These are phyloP conservation scores for Malassezia equina DNA, from an alignment of 1,284 basidiomycete species.

Conservation along the genomic window DNA sequence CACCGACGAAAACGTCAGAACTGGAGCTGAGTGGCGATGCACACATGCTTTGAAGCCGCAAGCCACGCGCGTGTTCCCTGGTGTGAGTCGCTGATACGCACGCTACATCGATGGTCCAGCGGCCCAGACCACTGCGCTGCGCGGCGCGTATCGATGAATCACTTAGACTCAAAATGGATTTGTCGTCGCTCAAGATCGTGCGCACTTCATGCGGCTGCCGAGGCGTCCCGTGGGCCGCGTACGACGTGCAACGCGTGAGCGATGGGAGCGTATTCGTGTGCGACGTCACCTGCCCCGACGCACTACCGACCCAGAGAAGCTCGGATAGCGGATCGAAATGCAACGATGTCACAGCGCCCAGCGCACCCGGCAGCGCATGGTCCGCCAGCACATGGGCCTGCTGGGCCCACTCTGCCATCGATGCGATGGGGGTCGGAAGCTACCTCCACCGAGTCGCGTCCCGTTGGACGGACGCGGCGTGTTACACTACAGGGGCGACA, in stretches of 20 bases:
- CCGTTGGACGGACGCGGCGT: neutral
- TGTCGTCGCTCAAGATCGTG: slow-evolving; percentile 46
- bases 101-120: slow-evolving; percentile 38
- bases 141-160: slow-evolving; percentile 48
- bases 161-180: slow-evolving; percentile 46
- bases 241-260: slow-evolving; percentile 56
- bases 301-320: slow-evolving; percentile 73
- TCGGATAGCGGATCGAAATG: slow-evolving; percentile 83
- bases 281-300: slow-evolving; percentile 63
- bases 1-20: slow-evolving; percentile 40
- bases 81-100: slow-evolving; percentile 1
- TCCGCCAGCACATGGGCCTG: slow-evolving; percentile 32
- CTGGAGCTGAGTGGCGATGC: slow-evolving; percentile 31
- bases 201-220: slow-evolving; percentile 51
- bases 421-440: neutral
- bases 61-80: slow-evolving; percentile 17
- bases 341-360: slow-evolving; percentile 49
- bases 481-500: slow-evolving; percentile 9
- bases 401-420: slow-evolving; percentile 42
- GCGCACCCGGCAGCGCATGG: slow-evolving; percentile 31
- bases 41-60: slow-evolving; percentile 39
- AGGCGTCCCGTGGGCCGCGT: slow-evolving; percentile 53
- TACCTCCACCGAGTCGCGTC: slow-evolving; percentile 1
- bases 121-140: slow-evolving; percentile 46
- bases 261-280: slow-evolving; percentile 47